Percentiles rank a stretch among this genome's conserved stretches.
phyloP scores from a whole-genome alignment of 768 basidiomycete genomes.

The Auriscalpium microsporum region DNA sequence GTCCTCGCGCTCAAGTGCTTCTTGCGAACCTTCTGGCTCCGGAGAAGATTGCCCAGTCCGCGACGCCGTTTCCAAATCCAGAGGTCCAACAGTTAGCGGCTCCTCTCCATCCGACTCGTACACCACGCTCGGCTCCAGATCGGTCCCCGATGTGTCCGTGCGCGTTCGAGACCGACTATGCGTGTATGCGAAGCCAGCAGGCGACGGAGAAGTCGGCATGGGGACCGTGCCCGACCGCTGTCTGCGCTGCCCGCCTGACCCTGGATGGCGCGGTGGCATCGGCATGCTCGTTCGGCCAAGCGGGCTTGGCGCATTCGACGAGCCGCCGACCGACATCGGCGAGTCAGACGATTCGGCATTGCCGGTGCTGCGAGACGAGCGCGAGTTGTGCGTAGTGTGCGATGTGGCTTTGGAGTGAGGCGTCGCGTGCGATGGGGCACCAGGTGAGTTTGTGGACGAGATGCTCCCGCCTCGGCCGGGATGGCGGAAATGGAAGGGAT shows the following conservation, averaged over 20 bases:
- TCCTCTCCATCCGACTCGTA: conserved; percentile 9
- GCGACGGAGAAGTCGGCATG: conserved; percentile 22
- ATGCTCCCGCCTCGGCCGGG: conserved; percentile 37
- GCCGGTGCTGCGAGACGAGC: conserved; percentile 39
- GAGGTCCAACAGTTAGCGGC: neutral
- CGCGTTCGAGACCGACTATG: conserved; percentile 11
- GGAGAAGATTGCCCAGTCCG: conserved; percentile 28
- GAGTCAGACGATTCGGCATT: conserved; percentile 56
- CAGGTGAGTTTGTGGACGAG: conserved; percentile 30
- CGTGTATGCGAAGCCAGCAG: conserved; percentile 27
- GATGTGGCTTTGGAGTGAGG: conserved; percentile 27
- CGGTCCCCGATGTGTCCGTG: conserved; percentile 15
- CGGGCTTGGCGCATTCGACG: conserved; percentile 19
- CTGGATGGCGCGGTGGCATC: conserved; percentile 42
- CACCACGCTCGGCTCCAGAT: neutral
- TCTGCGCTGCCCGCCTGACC: conserved; percentile 29
- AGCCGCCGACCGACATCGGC: conserved; percentile 37
- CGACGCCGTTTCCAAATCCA: conserved; percentile 13
- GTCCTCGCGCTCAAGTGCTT: conserved; percentile 58
- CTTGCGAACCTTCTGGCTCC: conserved; percentile 34
- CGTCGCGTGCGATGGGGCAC: conserved; percentile 24
- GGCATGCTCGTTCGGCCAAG: conserved; percentile 28
- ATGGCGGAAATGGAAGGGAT: conserved; percentile 60
- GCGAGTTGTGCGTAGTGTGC: conserved; percentile 31
- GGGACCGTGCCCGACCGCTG: conserved; percentile 34